These are phyloP conservation scores for Saksenaea oblongispora DNA, from an alignment of 371 early-diverging fungal genomes.

Conservation along the genomic window DNA sequence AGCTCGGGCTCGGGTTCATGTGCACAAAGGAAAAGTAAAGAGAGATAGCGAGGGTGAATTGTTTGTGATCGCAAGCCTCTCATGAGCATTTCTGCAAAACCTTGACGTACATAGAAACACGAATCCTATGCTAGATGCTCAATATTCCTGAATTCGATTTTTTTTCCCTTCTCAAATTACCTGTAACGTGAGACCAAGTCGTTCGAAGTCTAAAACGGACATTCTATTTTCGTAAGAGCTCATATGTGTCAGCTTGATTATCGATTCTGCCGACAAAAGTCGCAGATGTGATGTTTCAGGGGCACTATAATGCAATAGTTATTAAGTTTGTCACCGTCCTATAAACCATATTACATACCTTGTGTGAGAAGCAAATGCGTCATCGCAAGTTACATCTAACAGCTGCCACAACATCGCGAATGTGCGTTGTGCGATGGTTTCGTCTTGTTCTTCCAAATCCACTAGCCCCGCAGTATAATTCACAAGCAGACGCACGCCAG, in stretches of 20 bases:
- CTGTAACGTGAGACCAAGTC: slow-evolving; percentile 64
- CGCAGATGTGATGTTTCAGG: slow-evolving; percentile 52
- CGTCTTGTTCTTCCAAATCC: slow-evolving; percentile 10
- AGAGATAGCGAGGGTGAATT: slow-evolving; percentile 70
- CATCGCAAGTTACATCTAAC: slow-evolving; percentile 27
- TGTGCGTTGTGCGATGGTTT: slow-evolving; percentile 14
- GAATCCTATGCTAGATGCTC: slow-evolving; percentile 61
- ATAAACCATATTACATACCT: slow-evolving; percentile 11
- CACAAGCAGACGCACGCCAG: slow-evolving; percentile 31
- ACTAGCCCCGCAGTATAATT: slow-evolving; percentile 30
- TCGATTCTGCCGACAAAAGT: slow-evolving; percentile 64
- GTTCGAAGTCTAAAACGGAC: slow-evolving; percentile 53
- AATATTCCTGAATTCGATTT: not conserved
- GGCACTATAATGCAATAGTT: slow-evolving; percentile 19
- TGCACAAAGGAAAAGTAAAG: slow-evolving; percentile 77
- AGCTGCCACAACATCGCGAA: slow-evolving; percentile 31
- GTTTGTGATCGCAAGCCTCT: slow-evolving; percentile 60
- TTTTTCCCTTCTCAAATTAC: slow-evolving; percentile 21
- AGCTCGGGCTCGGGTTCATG: slow-evolving; percentile 83
- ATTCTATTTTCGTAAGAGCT: slow-evolving; percentile 55
- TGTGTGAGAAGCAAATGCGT: slow-evolving; percentile 20
- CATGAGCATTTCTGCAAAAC: slow-evolving; percentile 72
- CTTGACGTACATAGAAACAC: slow-evolving; percentile 80
- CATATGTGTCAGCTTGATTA: slow-evolving; percentile 68
- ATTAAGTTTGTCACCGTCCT: not conserved